Evolutionary conservation across 2,329 filamentous ascomycete species (phyloP).

Genomic region (Venturia oleaginea): DNA sequence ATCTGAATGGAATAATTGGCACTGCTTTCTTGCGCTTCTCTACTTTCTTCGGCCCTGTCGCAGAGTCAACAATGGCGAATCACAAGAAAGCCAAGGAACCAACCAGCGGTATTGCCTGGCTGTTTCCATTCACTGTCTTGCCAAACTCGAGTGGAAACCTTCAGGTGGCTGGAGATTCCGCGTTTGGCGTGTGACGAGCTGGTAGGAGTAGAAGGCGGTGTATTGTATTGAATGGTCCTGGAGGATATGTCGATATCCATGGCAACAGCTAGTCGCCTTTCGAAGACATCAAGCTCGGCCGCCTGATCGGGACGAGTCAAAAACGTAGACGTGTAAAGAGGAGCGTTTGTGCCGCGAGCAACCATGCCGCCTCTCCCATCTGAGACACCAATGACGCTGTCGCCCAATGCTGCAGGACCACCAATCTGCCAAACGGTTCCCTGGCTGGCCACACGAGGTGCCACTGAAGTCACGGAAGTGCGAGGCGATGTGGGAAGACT

Average conservation of each 20-base stretch:
- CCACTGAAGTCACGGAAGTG: constrained; percentile 22
- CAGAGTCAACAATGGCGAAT: constrained; percentile 20
- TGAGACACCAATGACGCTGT: constrained; percentile 42
- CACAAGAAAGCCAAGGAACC: constrained; percentile 14
- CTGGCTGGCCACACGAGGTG: constrained; percentile 45
- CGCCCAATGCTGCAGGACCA: constrained; percentile 42
- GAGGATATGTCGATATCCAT: constrained; percentile 56
- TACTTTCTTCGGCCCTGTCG: constrained; percentile 16
- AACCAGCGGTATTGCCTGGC: constrained; percentile 19
- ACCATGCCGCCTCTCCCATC: constrained; percentile 56
- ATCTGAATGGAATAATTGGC: constrained; percentile 71
- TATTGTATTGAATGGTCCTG: background rate
- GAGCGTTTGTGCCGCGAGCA: constrained; percentile 65
- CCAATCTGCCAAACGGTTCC: constrained; percentile 72
- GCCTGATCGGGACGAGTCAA: constrained; percentile 40
- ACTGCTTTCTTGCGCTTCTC: constrained; percentile 36
- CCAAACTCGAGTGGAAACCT: constrained; percentile 25
- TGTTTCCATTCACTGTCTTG: constrained; percentile 33
- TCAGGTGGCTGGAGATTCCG: background rate
- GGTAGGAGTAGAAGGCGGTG: background rate
- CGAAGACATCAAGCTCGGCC: constrained; percentile 60
- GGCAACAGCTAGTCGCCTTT: constrained; percentile 67
- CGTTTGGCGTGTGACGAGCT: background rate
- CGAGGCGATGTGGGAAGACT: constrained; percentile 36
- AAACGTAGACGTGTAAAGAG: constrained; percentile 50